Conservation (phyloP, 73 alveolate genomes). For the Symbiodinium pilosum region DNA sequence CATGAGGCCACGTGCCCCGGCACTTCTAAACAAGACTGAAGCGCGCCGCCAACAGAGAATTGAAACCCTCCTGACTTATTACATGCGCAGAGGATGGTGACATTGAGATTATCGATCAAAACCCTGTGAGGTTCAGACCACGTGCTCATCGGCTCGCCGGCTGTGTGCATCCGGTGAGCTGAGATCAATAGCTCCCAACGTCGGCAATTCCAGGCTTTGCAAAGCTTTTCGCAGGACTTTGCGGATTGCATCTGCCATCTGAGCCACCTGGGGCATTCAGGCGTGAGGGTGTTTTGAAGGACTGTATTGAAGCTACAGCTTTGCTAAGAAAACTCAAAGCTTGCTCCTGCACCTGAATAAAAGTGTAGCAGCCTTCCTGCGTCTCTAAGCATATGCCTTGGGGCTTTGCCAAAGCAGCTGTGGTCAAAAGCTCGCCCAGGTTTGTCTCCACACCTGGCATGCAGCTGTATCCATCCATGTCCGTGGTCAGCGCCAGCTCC, state of each 20-base stretch:
- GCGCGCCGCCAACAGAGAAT: background rate
- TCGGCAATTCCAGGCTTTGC: conserved; percentile 21
- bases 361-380: conserved; percentile 42
- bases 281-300: background rate
- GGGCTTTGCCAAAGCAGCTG: conserved; percentile 9
- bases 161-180: conserved; percentile 15
- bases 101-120: background rate
- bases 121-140: background rate
- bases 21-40: too few species aligned
- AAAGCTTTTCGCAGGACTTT: conserved; percentile 52
- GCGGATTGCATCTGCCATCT: conserved; percentile 51
- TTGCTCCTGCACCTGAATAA: background rate
- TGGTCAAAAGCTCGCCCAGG: conserved; percentile 5
- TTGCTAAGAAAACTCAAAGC: background rate
- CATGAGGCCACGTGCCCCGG: background rate
- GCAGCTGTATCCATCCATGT: background rate
- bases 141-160: conserved; percentile 62
- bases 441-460: background rate
- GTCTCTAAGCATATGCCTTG: conserved; percentile 36
- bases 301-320: background rate
- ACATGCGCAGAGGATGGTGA: background rate
- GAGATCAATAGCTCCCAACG: background rate
- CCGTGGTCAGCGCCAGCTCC: conserved; percentile 1
- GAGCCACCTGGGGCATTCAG: conserved; percentile 47
- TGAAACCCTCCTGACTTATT: background rate